Base-by-base conservation (phyloP, 2,329 filamentous ascomycete genomes). In the Paecilomyces variotii region DNA sequence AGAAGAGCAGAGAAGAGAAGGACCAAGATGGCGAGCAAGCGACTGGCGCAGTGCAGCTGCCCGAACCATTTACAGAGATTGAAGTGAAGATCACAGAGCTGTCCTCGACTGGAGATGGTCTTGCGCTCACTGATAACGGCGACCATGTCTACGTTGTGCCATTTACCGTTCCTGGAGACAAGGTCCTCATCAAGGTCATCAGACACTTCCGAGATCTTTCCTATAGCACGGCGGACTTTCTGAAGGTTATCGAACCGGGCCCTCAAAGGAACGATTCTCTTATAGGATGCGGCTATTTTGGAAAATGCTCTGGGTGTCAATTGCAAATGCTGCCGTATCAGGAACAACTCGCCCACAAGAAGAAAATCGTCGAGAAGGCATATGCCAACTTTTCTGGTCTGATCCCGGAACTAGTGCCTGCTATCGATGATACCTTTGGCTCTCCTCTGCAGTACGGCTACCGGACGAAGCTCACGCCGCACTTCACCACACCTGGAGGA, bases 241-340 rank as follows among this genome's bases (percentile, higher is more conserved):
- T 97, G 68, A 87, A 87, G 60, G 83, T 97, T 50, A 77, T 87
- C 35, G 84, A 83, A 59, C 86, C 92, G 0, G 91, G 90, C 0
- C 82, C 86, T 0, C 79, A 87, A 57, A 87, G 94, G 67, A 87
- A 96, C 67, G 89, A 94, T 67, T 80, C 82, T 39, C 84, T 89
- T 25, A 82, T 96, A 65, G 82, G 82, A 58, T 99, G 94, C 78
- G 82, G 84, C 66, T 97, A 99, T 79, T 99, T 99, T 70, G 79
- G 85, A 49, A 83, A 81, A 57, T 99, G 94, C 75, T 90, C 88
- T 9, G 94, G 94, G 32, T 99, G 94, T 72, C 94, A 99, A 76
- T 92, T 97, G 74, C 94, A 99, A 78, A 97, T 97, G 90, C 84
- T 99, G 62, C 85, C 90, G 57, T 97, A 97, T 73, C 76, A 82